These are phyloP conservation scores for Echinochloa phyllopogon DNA, from an alignment of 176 grass and related monocot species.

Conservation along the genomic window DNA sequence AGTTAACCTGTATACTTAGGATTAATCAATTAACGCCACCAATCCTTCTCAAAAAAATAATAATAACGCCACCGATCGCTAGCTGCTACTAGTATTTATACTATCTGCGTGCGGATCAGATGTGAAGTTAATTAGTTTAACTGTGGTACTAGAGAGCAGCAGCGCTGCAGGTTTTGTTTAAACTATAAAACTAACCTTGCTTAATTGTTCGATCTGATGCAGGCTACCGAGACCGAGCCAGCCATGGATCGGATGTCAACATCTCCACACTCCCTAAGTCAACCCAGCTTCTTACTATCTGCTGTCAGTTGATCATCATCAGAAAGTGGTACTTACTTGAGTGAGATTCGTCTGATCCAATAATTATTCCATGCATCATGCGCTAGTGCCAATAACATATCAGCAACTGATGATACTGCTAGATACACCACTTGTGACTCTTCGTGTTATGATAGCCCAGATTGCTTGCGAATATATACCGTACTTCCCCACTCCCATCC, in stretches of 20 bases:
- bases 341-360: slow-evolving; percentile 2
- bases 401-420: background rate
- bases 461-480: too few species aligned
- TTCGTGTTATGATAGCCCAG: too few species aligned
- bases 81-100: too few species aligned
- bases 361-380: background rate
- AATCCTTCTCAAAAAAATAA: too few species aligned
- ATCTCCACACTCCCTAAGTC: slow-evolving; percentile 25
- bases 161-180: slow-evolving; percentile 12
- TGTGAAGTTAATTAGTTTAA: background rate
- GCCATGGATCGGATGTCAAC: background rate
- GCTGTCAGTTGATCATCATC: background rate
- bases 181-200: too few species aligned
- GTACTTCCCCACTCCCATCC: too few species aligned
- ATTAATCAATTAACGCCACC: background rate
- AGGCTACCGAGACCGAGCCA: too few species aligned
- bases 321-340: background rate
- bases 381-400: background rate
- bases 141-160: background rate
- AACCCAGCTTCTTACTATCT: background rate
- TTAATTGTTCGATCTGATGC: background rate
- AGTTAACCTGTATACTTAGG: background rate
- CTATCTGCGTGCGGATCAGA: background rate
- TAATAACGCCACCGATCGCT: too few species aligned
- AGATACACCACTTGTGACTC: too few species aligned